Evolutionary conservation across 2,329 filamentous ascomycete species (phyloP).

Genomic region (Xylaria sp.): DNA sequence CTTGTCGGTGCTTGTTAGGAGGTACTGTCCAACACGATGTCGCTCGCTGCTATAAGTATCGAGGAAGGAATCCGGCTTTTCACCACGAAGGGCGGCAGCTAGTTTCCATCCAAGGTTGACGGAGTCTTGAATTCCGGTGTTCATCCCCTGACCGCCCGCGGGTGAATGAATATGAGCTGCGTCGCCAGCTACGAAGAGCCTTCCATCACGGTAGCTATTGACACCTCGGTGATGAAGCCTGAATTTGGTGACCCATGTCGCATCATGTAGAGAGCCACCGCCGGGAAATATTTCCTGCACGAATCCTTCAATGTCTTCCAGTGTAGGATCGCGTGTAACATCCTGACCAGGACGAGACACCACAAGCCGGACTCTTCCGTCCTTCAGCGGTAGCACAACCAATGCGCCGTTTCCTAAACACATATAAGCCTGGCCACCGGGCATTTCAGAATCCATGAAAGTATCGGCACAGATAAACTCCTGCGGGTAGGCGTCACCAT

Average conservation of each 20-base stretch:
- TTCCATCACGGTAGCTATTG: conserved; percentile 55
- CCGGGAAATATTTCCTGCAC: conserved; percentile 46
- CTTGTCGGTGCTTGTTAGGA: conserved; percentile 56
- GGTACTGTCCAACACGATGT: conserved; percentile 57
- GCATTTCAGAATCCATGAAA: conserved; percentile 43
- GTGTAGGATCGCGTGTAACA: conserved; percentile 34
- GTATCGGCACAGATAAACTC: conserved; percentile 60
- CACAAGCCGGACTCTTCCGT: conserved; percentile 46
- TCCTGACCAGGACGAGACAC: conserved; percentile 42
- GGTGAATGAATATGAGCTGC: conserved; percentile 68
- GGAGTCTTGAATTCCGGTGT: conserved; percentile 62
- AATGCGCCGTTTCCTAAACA: conserved; percentile 51
- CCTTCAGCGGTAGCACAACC: conserved; percentile 49
- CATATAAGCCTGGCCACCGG: conserved; percentile 45
- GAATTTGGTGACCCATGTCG: conserved; percentile 59
- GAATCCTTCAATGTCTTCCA: conserved; percentile 51
- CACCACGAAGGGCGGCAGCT: conserved; percentile 53
- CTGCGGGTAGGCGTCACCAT: conserved; percentile 58
- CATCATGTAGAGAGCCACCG: conserved; percentile 45
- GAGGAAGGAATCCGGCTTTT: conserved; percentile 55
- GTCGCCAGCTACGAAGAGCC: conserved; percentile 67
- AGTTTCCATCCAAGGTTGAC: conserved; percentile 64
- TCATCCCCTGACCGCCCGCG: conserved; percentile 68
- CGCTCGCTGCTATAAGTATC: conserved; percentile 61
- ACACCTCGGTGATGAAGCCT: conserved; percentile 57